Evolutionary conservation across 2,329 filamentous ascomycete genomes (phyloP).

Genomic region (Parasarocladium wereldwijsianum): DNA sequence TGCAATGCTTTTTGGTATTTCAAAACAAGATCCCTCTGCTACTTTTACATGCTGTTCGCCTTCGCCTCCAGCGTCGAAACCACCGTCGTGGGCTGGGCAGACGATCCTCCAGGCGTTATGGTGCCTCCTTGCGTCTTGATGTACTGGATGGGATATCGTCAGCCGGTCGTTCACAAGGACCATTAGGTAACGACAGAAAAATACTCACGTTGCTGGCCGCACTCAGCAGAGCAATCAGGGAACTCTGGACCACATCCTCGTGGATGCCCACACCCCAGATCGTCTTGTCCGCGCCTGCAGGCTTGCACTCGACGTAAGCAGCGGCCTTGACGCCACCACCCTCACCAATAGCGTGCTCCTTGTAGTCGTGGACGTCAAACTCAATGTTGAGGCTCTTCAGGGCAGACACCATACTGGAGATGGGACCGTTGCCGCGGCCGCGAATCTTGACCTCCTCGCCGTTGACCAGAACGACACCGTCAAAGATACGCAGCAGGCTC

Average conservation of each 20-base stretch:
- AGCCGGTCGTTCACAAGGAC: not conserved
- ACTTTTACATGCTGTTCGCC: constrained; percentile 20
- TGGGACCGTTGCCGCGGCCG: constrained; percentile 77
- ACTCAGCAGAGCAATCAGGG: constrained; percentile 69
- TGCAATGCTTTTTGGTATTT: too few relatives aligned
- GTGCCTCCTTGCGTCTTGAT: constrained; percentile 53
- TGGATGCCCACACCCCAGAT: constrained; percentile 90
- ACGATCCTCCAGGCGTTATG: constrained; percentile 31
- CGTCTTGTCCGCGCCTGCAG: constrained; percentile 41
- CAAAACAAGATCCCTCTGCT: too few relatives aligned
- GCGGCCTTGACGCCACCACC: constrained; percentile 82
- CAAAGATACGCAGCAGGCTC: constrained; percentile 69
- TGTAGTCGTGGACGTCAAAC: constrained; percentile 86
- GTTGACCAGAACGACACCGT: constrained; percentile 72
- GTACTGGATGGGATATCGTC: constrained; percentile 38
- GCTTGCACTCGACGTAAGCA: constrained; percentile 82
- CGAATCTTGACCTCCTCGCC: constrained; percentile 63
- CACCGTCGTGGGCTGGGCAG: constrained; percentile 9
- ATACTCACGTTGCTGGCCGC: constrained; percentile 70
- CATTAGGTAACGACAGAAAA: constrained; percentile 1
- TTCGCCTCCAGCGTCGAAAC: constrained; percentile 23
- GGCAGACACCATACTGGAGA: constrained; percentile 76
- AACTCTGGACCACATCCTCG: constrained; percentile 81
- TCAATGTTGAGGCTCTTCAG: constrained; percentile 67
- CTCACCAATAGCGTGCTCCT: constrained; percentile 81